These are phyloP conservation scores for Plasmodium inui DNA, from an alignment of 169 alveolate genomes.

Conservation along the genomic window DNA sequence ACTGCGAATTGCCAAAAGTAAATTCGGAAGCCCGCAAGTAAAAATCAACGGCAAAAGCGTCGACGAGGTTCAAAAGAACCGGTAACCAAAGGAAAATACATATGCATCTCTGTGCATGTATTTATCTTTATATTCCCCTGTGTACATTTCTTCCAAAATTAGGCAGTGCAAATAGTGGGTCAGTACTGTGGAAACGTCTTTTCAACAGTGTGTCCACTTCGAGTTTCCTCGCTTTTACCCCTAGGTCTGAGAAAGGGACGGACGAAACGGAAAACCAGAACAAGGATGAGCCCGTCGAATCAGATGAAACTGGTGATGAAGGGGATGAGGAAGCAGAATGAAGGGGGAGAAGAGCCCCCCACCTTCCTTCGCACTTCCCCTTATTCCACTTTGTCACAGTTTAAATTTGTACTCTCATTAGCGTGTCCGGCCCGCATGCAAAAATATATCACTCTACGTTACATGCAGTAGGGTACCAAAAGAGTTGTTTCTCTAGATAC, in stretches of 20 bases:
- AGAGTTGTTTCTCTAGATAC: not conserved
- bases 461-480: not conserved
- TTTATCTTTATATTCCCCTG: not conserved
- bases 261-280: not conserved
- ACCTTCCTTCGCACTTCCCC: not conserved
- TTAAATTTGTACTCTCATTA: not conserved
- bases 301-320: not conserved
- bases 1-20: constrained; percentile 81
- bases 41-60: constrained; percentile 84
- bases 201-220: not conserved
- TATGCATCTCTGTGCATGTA: not conserved
- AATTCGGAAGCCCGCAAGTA: constrained; percentile 81
- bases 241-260: not conserved
- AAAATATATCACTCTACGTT: not conserved
- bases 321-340: not conserved
- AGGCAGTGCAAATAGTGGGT: not conserved
- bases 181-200: not conserved
- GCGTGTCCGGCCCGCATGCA: not conserved
- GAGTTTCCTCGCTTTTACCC: not conserved
- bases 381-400: not conserved
- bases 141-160: not conserved
- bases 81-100: constrained; percentile 2
- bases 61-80: constrained; percentile 78
- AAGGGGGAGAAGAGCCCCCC: not conserved
- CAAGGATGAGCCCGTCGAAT: not conserved